A percentile compares a stretch with the other conserved stretches of the same genome.
Conservation (phyloP, 164 flowering plant genomes). For the Chimonanthus salicifolius region DNA sequence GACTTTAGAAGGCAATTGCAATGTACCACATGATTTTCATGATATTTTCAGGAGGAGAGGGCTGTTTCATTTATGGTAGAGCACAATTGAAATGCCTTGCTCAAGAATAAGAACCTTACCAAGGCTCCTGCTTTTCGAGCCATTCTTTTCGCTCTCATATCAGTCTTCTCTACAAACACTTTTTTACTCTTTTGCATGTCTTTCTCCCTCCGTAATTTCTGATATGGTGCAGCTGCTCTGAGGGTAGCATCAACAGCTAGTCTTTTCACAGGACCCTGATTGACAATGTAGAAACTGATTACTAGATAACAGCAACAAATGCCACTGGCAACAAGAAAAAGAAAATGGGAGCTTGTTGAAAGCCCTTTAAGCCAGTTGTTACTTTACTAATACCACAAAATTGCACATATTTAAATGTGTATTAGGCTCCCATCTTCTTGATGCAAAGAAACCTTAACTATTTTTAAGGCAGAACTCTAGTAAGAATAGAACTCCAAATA, state of each 20-base stretch:
- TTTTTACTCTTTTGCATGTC: constrained; percentile 52
- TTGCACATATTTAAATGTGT: not conserved
- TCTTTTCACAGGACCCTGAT: constrained; percentile 91
- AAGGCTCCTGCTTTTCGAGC: constrained; percentile 98
- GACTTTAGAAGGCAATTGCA: no score
- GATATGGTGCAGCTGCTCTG: constrained; percentile 99
- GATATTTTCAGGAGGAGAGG: no score
- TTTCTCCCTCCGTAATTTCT: constrained; percentile 76
- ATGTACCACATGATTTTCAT: no score
- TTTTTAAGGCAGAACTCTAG: no score
- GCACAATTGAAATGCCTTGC: not conserved
- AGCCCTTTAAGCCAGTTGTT: not conserved
- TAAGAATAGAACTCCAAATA: no score
- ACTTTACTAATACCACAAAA: not conserved
- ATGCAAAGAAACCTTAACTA: not conserved
- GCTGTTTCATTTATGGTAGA: no score
- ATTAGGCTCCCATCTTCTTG: not conserved
- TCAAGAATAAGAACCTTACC: constrained; percentile 36
- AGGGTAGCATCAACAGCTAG: constrained; percentile 99
- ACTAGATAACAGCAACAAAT: not conserved
- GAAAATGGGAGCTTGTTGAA: not conserved
- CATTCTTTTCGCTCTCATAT: constrained; percentile 99
- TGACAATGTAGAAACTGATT: constrained; percentile 3
- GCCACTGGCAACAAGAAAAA: not conserved
- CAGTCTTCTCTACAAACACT: constrained; percentile 88